Evolutionary conservation across 495 filamentous ascomycete genomes (phyloP).

Genomic region (Cryomyces minteri): DNA sequence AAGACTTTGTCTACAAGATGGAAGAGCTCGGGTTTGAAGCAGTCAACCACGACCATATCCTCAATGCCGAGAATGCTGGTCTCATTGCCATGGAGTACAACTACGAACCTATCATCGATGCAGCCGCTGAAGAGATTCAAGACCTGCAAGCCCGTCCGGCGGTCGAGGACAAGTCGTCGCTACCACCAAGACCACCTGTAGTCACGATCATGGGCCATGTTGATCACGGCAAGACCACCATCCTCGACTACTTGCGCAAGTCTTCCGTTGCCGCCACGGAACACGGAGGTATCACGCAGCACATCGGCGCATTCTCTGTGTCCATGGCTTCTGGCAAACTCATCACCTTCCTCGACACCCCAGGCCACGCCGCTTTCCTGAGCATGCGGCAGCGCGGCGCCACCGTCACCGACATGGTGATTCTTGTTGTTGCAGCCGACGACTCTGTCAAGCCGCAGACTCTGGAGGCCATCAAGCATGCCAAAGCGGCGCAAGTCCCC

Average conservation of each 20-base stretch:
- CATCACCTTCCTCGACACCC: slow-evolving; percentile 95
- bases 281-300: slow-evolving; percentile 95
- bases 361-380: slow-evolving; percentile 88
- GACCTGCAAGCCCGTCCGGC: slow-evolving; percentile 48
- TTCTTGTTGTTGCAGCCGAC: slow-evolving; percentile 91
- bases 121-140: slow-evolving; percentile 27
- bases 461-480: slow-evolving; percentile 89
- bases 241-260: slow-evolving; percentile 86
- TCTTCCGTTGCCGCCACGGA: slow-evolving; percentile 80
- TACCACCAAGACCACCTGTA: slow-evolving; percentile 71
- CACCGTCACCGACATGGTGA: slow-evolving; percentile 90
- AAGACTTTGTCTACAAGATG: slow-evolving; percentile 58
- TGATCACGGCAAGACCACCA: slow-evolving; percentile 95
- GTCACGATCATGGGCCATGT: slow-evolving; percentile 99
- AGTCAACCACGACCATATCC: slow-evolving; percentile 55
- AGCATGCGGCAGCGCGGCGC: slow-evolving; percentile 93
- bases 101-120: slow-evolving; percentile 59
- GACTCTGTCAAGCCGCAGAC: slow-evolving; percentile 97
- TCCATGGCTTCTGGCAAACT: slow-evolving; percentile 59
- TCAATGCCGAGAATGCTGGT: slow-evolving; percentile 79
- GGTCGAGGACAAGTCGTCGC: slow-evolving; percentile 45
- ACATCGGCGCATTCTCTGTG: slow-evolving; percentile 97
- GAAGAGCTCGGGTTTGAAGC: slow-evolving; percentile 71
- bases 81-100: slow-evolving; percentile 86
- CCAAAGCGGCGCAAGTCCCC: slow-evolving; percentile 72